A percentile compares a stretch with the other conserved stretches of the same genome.
phyloP scores from a whole-genome alignment of 1,284 basidiomycete species.

The Sporisorium reilianum region DNA sequence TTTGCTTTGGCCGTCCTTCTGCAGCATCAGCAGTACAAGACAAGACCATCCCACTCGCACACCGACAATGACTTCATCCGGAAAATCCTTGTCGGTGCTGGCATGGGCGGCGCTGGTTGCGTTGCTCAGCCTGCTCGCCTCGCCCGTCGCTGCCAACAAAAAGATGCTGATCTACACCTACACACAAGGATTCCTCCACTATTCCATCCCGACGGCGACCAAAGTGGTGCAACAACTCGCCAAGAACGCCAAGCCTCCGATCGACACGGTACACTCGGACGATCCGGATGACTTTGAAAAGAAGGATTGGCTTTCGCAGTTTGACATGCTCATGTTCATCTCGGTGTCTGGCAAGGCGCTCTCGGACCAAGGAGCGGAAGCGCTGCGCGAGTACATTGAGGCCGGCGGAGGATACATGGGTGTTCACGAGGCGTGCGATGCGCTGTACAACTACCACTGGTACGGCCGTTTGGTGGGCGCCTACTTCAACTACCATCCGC shows the following conservation, averaged over 20 bases:
- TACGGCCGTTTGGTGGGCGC: constrained; percentile 58
- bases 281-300: constrained; percentile 54
- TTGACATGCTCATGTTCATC: constrained; percentile 62
- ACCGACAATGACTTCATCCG: constrained; percentile 16
- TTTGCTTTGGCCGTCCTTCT: too few species aligned
- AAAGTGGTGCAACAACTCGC: constrained; percentile 49
- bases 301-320: constrained; percentile 47
- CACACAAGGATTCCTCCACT: constrained; percentile 56
- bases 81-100: constrained; percentile 9
- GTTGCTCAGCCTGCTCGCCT: constrained; percentile 19
- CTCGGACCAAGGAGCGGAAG: constrained; percentile 36
- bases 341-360: constrained; percentile 54
- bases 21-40: too few species aligned
- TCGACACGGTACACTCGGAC: constrained; percentile 47
- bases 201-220: constrained; percentile 54
- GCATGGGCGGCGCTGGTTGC: constrained; percentile 14
- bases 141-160: constrained; percentile 37
- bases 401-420: constrained; percentile 61
- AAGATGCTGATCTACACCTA: constrained; percentile 57
- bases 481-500: constrained; percentile 58
- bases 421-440: constrained; percentile 59
- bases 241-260: constrained; percentile 34
- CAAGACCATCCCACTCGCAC: background rate
- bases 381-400: constrained; percentile 56
- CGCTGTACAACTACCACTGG: constrained; percentile 53